phyloP scores from a whole-genome alignment of 345 rosid genomes.

The Melastoma malabathricum region DNA sequence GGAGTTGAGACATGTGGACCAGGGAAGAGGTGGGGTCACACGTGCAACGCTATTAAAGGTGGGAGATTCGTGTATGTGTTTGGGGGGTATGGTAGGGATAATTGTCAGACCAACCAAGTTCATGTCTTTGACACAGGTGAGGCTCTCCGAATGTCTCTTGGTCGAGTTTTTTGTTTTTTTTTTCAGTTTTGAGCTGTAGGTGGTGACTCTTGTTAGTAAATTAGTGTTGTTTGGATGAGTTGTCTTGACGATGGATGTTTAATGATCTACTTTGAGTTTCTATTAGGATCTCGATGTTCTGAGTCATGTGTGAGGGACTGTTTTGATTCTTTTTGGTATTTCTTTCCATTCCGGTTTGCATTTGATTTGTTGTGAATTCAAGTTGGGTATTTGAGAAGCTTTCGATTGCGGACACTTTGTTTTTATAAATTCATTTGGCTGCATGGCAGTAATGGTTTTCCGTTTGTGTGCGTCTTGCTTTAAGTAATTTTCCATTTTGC shows the following conservation, averaged over 20 bases:
- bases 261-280: background rate
- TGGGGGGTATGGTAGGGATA: constrained; percentile 85
- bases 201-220: too few relatives aligned
- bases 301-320: constrained; percentile 3
- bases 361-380: background rate
- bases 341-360: background rate
- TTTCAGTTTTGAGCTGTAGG: background rate
- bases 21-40: constrained; percentile 97
- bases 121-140: constrained; percentile 84
- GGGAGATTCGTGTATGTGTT: constrained; percentile 83
- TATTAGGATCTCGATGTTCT: background rate
- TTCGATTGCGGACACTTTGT: too few relatives aligned
- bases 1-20: constrained; percentile 33
- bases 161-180: constrained; percentile 2
- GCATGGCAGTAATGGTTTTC: too few relatives aligned
- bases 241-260: background rate
- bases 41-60: constrained; percentile 81
- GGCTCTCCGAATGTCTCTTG: constrained; percentile 11
- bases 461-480: too few relatives aligned
- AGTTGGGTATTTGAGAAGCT: too few relatives aligned
- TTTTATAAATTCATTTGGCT: too few relatives aligned
- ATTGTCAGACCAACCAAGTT: constrained; percentile 95
- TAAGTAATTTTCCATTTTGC: too few relatives aligned
- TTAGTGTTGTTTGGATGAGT: too few relatives aligned
- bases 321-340: background rate